A percentile compares a stretch with the other conserved stretches of the same genome.
Evolutionary conservation across 2,329 filamentous ascomycete species (phyloP).

Genomic region (Tolypocladium album): DNA sequence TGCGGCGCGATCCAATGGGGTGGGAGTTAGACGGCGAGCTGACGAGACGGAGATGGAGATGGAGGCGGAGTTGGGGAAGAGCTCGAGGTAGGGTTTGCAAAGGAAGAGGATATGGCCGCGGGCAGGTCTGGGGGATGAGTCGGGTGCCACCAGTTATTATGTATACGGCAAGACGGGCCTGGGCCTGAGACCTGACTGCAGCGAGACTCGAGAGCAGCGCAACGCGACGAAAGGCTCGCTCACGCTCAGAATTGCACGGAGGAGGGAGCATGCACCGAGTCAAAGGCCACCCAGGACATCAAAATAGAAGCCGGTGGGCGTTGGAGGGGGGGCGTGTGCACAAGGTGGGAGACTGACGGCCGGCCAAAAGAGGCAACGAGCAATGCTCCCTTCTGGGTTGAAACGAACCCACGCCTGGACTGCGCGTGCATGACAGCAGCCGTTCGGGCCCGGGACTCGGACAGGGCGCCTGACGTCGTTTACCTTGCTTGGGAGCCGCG

Average conservation of each 20-base stretch:
- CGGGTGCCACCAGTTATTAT: constrained; percentile 1
- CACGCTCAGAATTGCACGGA: background rate
- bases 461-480: background rate
- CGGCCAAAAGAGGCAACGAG: background rate
- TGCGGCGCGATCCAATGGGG: background rate
- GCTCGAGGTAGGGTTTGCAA: constrained; percentile 1
- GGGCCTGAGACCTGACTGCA: background rate
- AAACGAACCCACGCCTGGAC: background rate
- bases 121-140: constrained; percentile 14
- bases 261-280: background rate
- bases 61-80: background rate
- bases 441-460: background rate
- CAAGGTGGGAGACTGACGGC: background rate
- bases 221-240: background rate
- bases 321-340: background rate
- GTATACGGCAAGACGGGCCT: background rate
- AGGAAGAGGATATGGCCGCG: constrained; percentile 13
- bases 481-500: background rate
- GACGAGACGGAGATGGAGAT: background rate
- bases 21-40: background rate
- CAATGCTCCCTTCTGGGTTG: background rate
- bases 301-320: background rate
- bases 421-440: background rate
- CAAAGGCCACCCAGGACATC: background rate
- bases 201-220: background rate